Evolutionary conservation across 2,329 filamentous ascomycete genomes (phyloP), one percentile per base, ranked within the genome.

Genomic region (Mycosphaerella sp.): DNA sequence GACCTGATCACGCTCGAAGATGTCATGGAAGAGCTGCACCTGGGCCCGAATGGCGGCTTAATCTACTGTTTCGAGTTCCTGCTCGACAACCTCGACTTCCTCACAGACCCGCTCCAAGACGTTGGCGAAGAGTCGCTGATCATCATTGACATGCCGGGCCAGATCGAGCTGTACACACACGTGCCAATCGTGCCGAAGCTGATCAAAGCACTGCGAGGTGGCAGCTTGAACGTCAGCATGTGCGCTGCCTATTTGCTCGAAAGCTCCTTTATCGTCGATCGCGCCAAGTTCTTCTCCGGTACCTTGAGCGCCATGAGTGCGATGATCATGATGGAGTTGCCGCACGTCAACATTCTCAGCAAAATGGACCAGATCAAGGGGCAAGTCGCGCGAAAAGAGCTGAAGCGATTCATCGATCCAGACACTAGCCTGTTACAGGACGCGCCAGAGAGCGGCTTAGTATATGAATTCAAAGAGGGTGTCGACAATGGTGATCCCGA

Each of bases 161-260:
- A 98, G 74, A 97, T 98, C 70, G 93, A 98, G 73, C 81, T 98
- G 12, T 98, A 97, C 73, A 97, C 91, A 2, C 93, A 98, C 68
- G 87, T 97, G 30, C 93, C 93, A 35, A 86, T 98, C 59, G 76
- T 98, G 28, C 93, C 93, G 1, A 81, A 83, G 16, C 80, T 98
- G 42, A 84, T 91, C 59, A 85, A 84, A 64, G 88, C 88, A 67
- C 78, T 97, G 45, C 89, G 85, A 37, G 81, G 86, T 9, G 90
- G 90, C 7, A 80, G 84, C 16, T 77, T 97, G 59, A 91, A 95
- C 70, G 86, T 97, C 66, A 88, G 86, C 63, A 81, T 97, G 62
- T 96, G 91, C 68, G 93, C 93, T 39, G 82, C 91, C 8, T 98
- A 97, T 70, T 81, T 98, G 28, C 84, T 98, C 57, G 93, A 98